A percentile compares a stretch with the other conserved stretches of the same genome.
These are phyloP conservation scores for Plectranthus barbatus DNA, from an alignment of 257 asterid genomes.

Conservation along the genomic window DNA sequence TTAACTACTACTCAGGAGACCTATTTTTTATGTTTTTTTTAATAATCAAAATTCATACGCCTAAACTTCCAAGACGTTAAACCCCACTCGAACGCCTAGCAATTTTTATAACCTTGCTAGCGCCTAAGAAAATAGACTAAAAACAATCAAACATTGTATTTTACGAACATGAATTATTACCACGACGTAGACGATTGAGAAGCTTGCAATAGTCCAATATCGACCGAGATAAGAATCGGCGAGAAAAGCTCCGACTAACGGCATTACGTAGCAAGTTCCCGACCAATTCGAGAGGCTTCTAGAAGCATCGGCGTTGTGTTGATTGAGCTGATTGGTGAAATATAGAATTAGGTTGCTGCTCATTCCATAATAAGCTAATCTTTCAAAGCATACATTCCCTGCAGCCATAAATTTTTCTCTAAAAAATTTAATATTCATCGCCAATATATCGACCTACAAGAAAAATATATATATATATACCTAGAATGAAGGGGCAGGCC, in stretches of 20 bases:
- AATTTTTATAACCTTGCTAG: too few relatives aligned
- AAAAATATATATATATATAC: constrained; percentile 2
- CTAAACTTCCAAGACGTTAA: too few relatives aligned
- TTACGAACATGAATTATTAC: too few relatives aligned
- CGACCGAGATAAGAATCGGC: constrained; percentile 77
- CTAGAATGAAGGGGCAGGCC: constrained; percentile 37
- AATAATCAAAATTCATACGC: too few relatives aligned
- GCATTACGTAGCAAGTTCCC: constrained; percentile 68
- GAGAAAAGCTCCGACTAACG: constrained; percentile 60
- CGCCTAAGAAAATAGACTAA: too few relatives aligned
- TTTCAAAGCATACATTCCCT: constrained; percentile 65
- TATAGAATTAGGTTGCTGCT: constrained; percentile 45
- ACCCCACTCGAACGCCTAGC: too few relatives aligned
- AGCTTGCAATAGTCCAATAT: constrained; percentile 64
- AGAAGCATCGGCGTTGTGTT: constrained; percentile 48
- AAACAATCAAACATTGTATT: not conserved
- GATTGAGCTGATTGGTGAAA: constrained; percentile 47
- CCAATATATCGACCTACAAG: too few relatives aligned
- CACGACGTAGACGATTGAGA: constrained; percentile 53
- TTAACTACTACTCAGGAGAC: too few relatives aligned
- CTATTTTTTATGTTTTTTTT: too few relatives aligned
- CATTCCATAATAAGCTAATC: constrained; percentile 81
- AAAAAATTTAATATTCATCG: not conserved
- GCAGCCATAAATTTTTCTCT: constrained; percentile 3
- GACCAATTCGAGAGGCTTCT: constrained; percentile 62